Percentiles rank a stretch among this genome's conserved stretches.
Conservation (phyloP, 768 basidiomycete genomes). For the Boletus vinaceobasis region DNA sequence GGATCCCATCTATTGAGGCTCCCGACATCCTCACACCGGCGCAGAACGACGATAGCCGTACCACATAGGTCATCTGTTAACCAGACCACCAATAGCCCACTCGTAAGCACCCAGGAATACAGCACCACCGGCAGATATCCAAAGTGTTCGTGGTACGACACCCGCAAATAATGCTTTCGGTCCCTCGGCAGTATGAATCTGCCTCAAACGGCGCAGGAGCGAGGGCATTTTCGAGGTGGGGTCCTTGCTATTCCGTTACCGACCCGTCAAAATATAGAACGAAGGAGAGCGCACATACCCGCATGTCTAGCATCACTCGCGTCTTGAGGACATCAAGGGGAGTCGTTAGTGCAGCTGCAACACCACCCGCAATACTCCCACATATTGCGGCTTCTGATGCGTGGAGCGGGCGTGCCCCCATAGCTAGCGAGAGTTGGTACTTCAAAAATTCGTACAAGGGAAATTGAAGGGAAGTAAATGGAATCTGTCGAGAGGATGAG, state of each 20-base stretch:
- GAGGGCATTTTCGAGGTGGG: constrained; percentile 51
- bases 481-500: constrained; percentile 57
- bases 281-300: constrained; percentile 45
- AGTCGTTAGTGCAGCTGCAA: constrained; percentile 87
- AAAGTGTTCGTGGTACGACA: constrained; percentile 85
- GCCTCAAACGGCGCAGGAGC: constrained; percentile 50
- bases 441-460: constrained; percentile 93
- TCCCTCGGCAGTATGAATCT: constrained; percentile 76
- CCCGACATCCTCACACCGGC: no score
- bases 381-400: constrained; percentile 82
- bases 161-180: constrained; percentile 76
- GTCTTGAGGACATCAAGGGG: constrained; percentile 97
- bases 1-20: no score
- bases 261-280: not conserved
- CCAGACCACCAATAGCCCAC: constrained; percentile 58
- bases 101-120: constrained; percentile 98
- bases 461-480: constrained; percentile 95
- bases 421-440: constrained; percentile 49
- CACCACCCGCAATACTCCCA: constrained; percentile 86
- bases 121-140: constrained; percentile 96
- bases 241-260: constrained; percentile 36
- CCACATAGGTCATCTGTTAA: constrained; percentile 13
- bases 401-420: constrained; percentile 55
- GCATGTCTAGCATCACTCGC: constrained; percentile 89
- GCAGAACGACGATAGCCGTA: no score